A percentile compares a stretch with the other conserved stretches of the same genome.
These are phyloP conservation scores for Xylaria sp. DNA, from an alignment of 2,329 filamentous ascomycete species.

Conservation along the genomic window DNA sequence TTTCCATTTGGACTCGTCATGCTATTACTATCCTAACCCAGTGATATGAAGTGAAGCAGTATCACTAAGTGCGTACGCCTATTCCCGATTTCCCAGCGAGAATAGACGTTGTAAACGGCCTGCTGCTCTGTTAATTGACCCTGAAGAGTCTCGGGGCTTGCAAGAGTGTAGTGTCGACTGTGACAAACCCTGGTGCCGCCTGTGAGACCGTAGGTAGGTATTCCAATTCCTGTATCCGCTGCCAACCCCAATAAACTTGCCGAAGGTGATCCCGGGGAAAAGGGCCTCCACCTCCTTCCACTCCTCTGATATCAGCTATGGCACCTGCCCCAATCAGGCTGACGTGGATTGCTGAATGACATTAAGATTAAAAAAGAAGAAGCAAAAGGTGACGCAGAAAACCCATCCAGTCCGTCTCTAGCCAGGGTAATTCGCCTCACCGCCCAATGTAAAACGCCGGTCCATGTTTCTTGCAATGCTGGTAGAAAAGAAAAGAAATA, in stretches of 20 bases:
- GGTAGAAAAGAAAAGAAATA: constrained; percentile 28
- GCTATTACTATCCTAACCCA: constrained; percentile 34
- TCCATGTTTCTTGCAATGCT: constrained; percentile 38
- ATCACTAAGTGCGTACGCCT: constrained; percentile 1
- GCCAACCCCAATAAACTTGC: not conserved
- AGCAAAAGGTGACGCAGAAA: constrained; percentile 16
- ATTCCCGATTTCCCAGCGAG: constrained; percentile 5
- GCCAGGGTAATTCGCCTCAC: constrained; percentile 25
- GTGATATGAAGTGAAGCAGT: constrained; percentile 6
- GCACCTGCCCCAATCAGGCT: not conserved
- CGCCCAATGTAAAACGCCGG: constrained; percentile 38
- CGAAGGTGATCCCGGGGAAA: not conserved
- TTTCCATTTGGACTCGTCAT: constrained; percentile 12
- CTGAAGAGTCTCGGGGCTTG: too few species aligned
- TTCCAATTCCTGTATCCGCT: not conserved
- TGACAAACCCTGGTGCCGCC: not conserved
- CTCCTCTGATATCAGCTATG: constrained; percentile 1
- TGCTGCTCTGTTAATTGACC: too few species aligned
- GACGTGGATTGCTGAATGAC: constrained; percentile 11
- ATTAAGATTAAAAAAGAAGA: constrained; percentile 37
- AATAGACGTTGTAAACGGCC: not conserved
- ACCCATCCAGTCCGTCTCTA: constrained; percentile 35
- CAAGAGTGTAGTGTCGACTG: too few species aligned
- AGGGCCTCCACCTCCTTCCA: not conserved
- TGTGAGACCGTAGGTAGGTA: not conserved